These are phyloP conservation scores for Boletus barrowsii DNA, from an alignment of 768 basidiomycete genomes.

Conservation along the genomic window DNA sequence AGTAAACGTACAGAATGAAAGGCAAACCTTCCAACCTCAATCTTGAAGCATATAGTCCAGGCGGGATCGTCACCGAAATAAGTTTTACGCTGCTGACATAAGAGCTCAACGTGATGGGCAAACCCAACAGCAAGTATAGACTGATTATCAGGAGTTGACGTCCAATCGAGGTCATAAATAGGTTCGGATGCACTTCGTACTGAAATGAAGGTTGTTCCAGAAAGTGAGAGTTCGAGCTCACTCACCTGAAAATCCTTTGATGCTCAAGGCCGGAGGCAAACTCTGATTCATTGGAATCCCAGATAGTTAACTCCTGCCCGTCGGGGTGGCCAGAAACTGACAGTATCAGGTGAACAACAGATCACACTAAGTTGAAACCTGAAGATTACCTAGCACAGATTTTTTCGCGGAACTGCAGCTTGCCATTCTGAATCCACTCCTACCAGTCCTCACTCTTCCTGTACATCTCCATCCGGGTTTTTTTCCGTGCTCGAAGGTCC, in stretches of 20 bases:
- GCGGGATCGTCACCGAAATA: constrained; percentile 83
- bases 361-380: background rate
- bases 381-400: constrained; percentile 72
- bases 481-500: constrained; percentile 57
- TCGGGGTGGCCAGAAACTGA: constrained; percentile 58
- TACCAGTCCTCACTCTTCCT: constrained; percentile 70
- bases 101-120: constrained; percentile 69
- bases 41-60: constrained; percentile 68
- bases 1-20: background rate
- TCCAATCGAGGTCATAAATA: constrained; percentile 89
- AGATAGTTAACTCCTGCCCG: constrained; percentile 85
- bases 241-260: constrained; percentile 57
- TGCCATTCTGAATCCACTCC: constrained; percentile 62
- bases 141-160: constrained; percentile 83
- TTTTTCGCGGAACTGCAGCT: constrained; percentile 91
- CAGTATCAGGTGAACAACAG: constrained; percentile 2
- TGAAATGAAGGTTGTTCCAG: background rate
- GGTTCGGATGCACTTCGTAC: constrained; percentile 40
- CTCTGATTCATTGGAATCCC: constrained; percentile 94
- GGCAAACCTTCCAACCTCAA: constrained; percentile 70
- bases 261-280: constrained; percentile 90
- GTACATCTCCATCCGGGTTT: constrained; percentile 58
- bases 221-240: constrained; percentile 29
- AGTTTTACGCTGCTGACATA: constrained; percentile 91
- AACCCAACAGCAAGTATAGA: constrained; percentile 93